A percentile compares a stretch with the other conserved stretches of the same genome.
Evolutionary conservation across 2,329 filamentous ascomycete species (phyloP).

Genomic region (Botrytis paeoniae): DNA sequence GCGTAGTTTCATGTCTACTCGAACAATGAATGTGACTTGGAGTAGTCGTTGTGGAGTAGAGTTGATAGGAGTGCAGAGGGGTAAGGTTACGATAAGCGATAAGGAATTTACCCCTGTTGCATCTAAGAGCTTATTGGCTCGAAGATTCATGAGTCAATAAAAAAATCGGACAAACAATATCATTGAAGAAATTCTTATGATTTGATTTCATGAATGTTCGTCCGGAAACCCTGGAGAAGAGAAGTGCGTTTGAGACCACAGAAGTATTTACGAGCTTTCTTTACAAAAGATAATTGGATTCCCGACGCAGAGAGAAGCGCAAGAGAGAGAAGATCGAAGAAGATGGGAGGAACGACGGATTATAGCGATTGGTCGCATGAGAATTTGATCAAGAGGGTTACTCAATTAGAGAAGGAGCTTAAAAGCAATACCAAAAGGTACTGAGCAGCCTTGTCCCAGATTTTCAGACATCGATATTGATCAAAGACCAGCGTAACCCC

Average conservation of each 20-base stretch:
- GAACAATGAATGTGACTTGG: neutral
- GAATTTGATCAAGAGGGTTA: constrained; percentile 66
- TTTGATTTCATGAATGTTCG: constrained; percentile 13
- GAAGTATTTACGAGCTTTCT: neutral
- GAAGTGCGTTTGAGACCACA: neutral
- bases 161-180: neutral
- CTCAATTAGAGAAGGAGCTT: constrained; percentile 64
- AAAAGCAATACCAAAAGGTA: constrained; percentile 45
- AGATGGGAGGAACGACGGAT: constrained; percentile 36
- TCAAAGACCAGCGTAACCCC: constrained; percentile 16
- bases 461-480: neutral
- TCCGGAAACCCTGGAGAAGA: neutral
- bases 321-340: constrained; percentile 14
- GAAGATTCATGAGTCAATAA: constrained; percentile 9
- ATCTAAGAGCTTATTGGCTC: constrained; percentile 11
- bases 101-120: constrained; percentile 13
- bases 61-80: neutral
- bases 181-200: neutral
- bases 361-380: constrained; percentile 69
- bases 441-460: neutral
- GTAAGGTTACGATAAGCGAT: constrained; percentile 16
- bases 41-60: neutral
- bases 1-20: neutral
- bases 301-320: constrained; percentile 17
- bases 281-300: neutral